A percentile compares a stretch with the other conserved stretches of the same genome.
These are phyloP conservation scores for Solanum hybrid DNA, from an alignment of 305 asterid species.

Conservation along the genomic window DNA sequence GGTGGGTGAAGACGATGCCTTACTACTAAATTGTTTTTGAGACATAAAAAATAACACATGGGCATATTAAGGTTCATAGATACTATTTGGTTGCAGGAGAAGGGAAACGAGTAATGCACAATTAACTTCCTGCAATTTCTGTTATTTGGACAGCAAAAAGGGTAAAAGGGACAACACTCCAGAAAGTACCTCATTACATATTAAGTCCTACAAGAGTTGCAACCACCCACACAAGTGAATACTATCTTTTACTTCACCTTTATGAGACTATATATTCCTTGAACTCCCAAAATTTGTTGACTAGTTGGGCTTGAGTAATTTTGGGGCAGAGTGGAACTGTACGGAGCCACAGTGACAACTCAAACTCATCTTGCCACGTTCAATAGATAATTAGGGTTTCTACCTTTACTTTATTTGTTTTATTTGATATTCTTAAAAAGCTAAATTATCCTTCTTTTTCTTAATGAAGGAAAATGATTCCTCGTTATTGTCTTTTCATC, in stretches of 20 bases:
- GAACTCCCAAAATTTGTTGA: not conserved
- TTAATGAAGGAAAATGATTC: not conserved
- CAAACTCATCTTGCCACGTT: not conserved
- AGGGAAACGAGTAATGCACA: not conserved
- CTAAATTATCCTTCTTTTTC: not conserved
- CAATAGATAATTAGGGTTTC: not conserved
- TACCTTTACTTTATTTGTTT: not conserved
- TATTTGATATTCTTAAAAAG: not conserved
- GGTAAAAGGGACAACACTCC: not conserved
- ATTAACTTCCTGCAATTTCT: not conserved
- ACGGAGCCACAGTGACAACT: not conserved
- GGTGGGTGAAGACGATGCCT: not conserved
- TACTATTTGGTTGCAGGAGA: not conserved
- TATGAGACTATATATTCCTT: not conserved
- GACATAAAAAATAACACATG: not conserved
- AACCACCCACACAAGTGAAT: not conserved
- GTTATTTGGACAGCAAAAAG: not conserved
- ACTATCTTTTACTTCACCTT: not conserved
- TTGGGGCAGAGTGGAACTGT: not conserved
- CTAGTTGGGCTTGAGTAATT: not conserved
- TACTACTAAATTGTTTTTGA: not conserved
- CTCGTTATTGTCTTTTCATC: not conserved
- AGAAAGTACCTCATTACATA: not conserved
- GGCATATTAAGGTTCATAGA: not conserved
- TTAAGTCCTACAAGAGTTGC: not conserved